Conservation (phyloP, 192 early-diverging fungal species). For the Backusella tarrabulga region DNA sequence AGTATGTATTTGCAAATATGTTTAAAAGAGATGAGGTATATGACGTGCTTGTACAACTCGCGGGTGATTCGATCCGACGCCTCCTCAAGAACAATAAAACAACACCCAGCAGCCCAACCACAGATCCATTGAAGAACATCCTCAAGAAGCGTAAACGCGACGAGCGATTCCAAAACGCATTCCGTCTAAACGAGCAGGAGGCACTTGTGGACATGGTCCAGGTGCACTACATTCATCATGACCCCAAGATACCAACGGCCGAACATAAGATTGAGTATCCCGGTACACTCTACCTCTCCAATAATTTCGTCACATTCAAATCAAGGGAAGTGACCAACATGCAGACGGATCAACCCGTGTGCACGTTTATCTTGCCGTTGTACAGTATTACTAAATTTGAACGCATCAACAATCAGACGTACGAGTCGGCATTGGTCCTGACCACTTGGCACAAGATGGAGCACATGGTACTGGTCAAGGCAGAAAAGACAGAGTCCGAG, state of each 20-base stretch:
- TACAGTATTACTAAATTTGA: conserved; percentile 91
- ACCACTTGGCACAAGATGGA: conserved; percentile 91
- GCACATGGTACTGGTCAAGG: conserved; percentile 76
- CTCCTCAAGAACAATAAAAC: conserved; percentile 66
- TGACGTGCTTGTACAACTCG: conserved; percentile 89
- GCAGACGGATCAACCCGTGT: conserved; percentile 42
- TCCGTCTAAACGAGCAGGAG: conserved; percentile 78
- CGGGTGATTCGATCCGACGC: conserved; percentile 81
- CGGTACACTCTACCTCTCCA: conserved; percentile 84
- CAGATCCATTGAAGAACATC: conserved; percentile 52
- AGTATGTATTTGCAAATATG: conserved; percentile 91
- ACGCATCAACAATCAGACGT: conserved; percentile 63
- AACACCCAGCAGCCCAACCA: conserved; percentile 50
- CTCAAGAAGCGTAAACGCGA: conserved; percentile 77
- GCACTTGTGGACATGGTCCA: conserved; percentile 63
- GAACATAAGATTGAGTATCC: conserved; percentile 20
- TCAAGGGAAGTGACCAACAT: conserved; percentile 56
- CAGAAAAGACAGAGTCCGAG: conserved; percentile 65
- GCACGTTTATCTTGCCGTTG: conserved; percentile 80
- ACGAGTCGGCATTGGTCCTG: conserved; percentile 72
- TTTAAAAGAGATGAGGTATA: conserved; percentile 95
- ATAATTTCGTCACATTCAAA: conserved; percentile 81
- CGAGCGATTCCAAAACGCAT: conserved; percentile 68
- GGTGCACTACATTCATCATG: conserved; percentile 9
- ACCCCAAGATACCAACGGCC: neutral